phyloP scores from a whole-genome alignment of 2,329 filamentous ascomycete genomes.

The Fusarium pseudoanthophilum region DNA sequence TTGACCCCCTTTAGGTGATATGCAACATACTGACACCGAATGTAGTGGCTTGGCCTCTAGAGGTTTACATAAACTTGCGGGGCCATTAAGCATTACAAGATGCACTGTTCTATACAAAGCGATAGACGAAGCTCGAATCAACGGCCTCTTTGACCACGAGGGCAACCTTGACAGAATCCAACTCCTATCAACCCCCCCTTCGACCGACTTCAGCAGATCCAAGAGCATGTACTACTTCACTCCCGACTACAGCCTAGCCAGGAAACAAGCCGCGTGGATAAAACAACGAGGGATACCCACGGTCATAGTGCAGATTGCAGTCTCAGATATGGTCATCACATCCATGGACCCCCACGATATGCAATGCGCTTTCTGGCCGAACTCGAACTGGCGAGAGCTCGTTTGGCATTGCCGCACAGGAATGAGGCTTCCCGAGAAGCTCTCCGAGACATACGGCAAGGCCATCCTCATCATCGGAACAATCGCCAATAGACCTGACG shows the following conservation, averaged over 20 bases:
- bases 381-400: not conserved
- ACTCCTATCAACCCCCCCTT: not conserved
- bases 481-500: not conserved
- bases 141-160: not conserved
- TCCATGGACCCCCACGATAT: not conserved
- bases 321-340: not conserved
- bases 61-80: not conserved
- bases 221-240: not conserved
- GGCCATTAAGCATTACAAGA: not conserved
- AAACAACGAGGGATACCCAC: not conserved
- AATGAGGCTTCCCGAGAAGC: not conserved
- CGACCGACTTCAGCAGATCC: not conserved
- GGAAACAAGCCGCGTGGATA: not conserved
- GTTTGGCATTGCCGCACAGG: not conserved
- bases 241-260: not conserved
- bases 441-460: not conserved
- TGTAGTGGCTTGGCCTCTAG: not conserved
- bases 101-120: not conserved
- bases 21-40: not conserved
- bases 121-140: not conserved
- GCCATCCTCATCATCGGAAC: not conserved
- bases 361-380: not conserved
- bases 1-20: rapidly evolving
- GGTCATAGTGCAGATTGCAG: not conserved
- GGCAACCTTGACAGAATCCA: not conserved